Conservation (phyloP, 129 eudicot genomes). For the Arctium lappa region DNA sequence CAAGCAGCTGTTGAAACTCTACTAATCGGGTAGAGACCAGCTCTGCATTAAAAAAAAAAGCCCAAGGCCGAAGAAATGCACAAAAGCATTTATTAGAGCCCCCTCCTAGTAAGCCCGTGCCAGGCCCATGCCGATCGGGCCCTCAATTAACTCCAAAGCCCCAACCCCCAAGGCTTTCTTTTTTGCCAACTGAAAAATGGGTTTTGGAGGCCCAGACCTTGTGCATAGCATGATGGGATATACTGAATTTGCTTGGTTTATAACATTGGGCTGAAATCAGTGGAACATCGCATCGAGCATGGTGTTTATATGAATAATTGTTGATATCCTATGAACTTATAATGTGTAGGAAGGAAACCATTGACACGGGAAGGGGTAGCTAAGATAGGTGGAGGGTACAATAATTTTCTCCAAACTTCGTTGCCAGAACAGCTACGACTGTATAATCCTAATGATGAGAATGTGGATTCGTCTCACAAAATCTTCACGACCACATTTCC, state of each 20-base stretch:
- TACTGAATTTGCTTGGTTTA: not conserved
- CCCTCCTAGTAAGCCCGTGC: no score
- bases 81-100: no score
- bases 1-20: no score
- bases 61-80: no score
- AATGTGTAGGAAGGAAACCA: constrained; percentile 48
- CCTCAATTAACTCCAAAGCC: not conserved
- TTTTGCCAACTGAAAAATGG: not conserved
- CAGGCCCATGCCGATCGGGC: no score
- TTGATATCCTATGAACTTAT: not conserved
- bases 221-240: not conserved
- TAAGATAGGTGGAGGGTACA: constrained; percentile 74
- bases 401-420: constrained; percentile 66
- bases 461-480: constrained; percentile 38
- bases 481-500: constrained; percentile 66
- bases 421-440: constrained; percentile 44
- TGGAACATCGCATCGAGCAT: not conserved
- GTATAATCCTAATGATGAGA: constrained; percentile 60
- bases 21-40: not conserved
- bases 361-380: constrained; percentile 39
- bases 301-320: not conserved
- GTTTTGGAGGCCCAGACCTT: not conserved
- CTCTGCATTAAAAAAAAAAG: no score
- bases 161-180: not conserved
- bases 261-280: no score